Percentiles rank a stretch among this genome's conserved stretches.
Evolutionary conservation across 805 yeast species (phyloP).

Genomic region (Metschnikowia bowlesiae): DNA sequence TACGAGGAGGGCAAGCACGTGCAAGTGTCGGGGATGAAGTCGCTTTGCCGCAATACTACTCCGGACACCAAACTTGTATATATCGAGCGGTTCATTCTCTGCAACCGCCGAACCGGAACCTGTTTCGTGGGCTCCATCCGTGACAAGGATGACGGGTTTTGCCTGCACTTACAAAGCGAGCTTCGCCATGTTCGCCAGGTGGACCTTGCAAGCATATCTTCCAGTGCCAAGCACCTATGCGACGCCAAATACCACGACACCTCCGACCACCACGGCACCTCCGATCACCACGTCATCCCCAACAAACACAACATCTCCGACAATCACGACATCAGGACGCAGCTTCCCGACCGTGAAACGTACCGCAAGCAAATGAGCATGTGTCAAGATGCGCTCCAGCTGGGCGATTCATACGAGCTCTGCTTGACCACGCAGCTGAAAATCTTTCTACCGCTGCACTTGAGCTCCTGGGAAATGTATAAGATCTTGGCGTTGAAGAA

Average conservation of each 20-base stretch:
- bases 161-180: constrained; percentile 16
- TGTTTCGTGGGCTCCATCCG: constrained; percentile 52
- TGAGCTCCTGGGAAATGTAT: constrained; percentile 75
- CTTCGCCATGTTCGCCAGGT: constrained; percentile 12
- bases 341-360: constrained; percentile 47
- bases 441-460: constrained; percentile 45
- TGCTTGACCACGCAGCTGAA: constrained; percentile 79
- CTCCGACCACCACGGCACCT: no score
- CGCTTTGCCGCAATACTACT: constrained; percentile 36
- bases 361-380: constrained; percentile 53
- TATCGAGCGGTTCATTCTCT: constrained; percentile 58
- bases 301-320: no score
- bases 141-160: constrained; percentile 26
- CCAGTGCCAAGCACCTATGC: constrained; percentile 24
- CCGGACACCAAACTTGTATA: constrained; percentile 78
- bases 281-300: no score
- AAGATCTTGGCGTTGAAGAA: constrained; percentile 55
- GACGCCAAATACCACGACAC: constrained; percentile 21
- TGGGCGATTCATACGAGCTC: constrained; percentile 91
- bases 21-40: constrained; percentile 27
- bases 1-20: constrained; percentile 78
- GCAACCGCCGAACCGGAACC: constrained; percentile 43
- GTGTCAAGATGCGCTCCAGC: constrained; percentile 63
- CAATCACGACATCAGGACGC: constrained; percentile 28
- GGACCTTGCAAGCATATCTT: constrained; percentile 21